Conservation (phyloP, 768 basidiomycete genomes). For the Lactifluus pinguis region DNA sequence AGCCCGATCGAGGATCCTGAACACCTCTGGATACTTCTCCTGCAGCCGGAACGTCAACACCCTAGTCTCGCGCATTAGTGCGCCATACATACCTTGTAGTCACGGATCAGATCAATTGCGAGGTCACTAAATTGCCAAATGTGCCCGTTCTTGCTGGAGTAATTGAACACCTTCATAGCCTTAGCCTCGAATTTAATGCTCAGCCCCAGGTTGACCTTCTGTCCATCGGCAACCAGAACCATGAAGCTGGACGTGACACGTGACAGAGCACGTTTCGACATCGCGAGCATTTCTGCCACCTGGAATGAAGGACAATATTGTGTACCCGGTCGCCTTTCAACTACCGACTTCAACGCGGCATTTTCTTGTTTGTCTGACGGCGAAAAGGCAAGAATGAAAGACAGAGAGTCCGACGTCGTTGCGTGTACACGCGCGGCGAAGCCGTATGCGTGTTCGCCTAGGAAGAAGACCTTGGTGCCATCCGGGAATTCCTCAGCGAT, state of each 20-base stretch:
- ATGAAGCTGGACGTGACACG: conserved; percentile 92
- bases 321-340: conserved; percentile 38
- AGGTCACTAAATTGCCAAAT: conserved; percentile 93
- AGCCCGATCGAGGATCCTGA: conserved; percentile 55
- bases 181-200: conserved; percentile 96
- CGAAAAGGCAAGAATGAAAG: conserved; percentile 89
- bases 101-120: conserved; percentile 66
- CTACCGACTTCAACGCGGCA: conserved; percentile 64
- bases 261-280: conserved; percentile 74
- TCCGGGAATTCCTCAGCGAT: conserved; percentile 84
- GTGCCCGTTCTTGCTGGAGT: conserved; percentile 74
- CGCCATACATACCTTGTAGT: conserved; percentile 58
- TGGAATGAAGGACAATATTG: conserved; percentile 74
- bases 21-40: conserved; percentile 79
- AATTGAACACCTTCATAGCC: conserved; percentile 85
- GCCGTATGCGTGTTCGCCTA: conserved; percentile 93
- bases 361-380: conserved; percentile 76
- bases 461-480: conserved; percentile 89
- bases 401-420: conserved; percentile 59
- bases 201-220: conserved; percentile 85
- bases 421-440: conserved; percentile 82
- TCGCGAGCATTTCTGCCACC: conserved; percentile 60
- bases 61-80: neutral
- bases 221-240: conserved; percentile 65
- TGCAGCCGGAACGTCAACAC: conserved; percentile 24